A percentile compares a stretch with the other conserved stretches of the same genome.
Conservation (phyloP, 2,329 filamentous ascomycete species). For the Beauveria bassiana region DNA sequence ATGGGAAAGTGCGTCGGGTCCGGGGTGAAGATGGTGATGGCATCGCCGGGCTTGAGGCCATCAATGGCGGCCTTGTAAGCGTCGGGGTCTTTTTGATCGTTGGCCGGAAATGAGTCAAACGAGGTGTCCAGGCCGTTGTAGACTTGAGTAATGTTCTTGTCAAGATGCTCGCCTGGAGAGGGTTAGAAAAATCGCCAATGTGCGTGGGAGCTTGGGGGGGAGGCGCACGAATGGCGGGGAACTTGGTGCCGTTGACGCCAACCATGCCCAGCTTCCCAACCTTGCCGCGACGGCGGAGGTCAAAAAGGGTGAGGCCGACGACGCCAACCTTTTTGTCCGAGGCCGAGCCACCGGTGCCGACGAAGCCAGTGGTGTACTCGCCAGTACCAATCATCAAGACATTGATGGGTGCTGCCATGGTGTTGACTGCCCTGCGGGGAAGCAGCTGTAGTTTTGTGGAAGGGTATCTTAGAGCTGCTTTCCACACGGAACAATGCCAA, state of each 20-base stretch:
- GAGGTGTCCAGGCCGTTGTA: slow-evolving; percentile 87
- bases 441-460: not conserved
- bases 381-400: slow-evolving; percentile 62
- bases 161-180: slow-evolving; percentile 62
- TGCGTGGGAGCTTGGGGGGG: not conserved
- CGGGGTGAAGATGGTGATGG: slow-evolving; percentile 93
- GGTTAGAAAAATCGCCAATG: slow-evolving; percentile 1
- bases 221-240: slow-evolving; percentile 74
- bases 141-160: slow-evolving; percentile 77
- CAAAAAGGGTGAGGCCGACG: slow-evolving; percentile 82
- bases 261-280: slow-evolving; percentile 83
- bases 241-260: slow-evolving; percentile 81
- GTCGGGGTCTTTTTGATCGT: slow-evolving; percentile 65
- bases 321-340: slow-evolving; percentile 97
- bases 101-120: slow-evolving; percentile 74
- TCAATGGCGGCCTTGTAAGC: slow-evolving; percentile 88
- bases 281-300: slow-evolving; percentile 80
- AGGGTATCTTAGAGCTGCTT: not conserved
- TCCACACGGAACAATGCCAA: not conserved
- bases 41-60: slow-evolving; percentile 69
- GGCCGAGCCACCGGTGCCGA: slow-evolving; percentile 71
- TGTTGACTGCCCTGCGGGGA: not conserved
- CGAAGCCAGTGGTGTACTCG: slow-evolving; percentile 94
- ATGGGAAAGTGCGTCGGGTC: slow-evolving; percentile 91
- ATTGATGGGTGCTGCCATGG: slow-evolving; percentile 5